Evolutionary conservation across 2,329 filamentous ascomycete genomes (phyloP), one percentile per base, ranked within the genome.

Genomic region (Penicillium sp.): DNA sequence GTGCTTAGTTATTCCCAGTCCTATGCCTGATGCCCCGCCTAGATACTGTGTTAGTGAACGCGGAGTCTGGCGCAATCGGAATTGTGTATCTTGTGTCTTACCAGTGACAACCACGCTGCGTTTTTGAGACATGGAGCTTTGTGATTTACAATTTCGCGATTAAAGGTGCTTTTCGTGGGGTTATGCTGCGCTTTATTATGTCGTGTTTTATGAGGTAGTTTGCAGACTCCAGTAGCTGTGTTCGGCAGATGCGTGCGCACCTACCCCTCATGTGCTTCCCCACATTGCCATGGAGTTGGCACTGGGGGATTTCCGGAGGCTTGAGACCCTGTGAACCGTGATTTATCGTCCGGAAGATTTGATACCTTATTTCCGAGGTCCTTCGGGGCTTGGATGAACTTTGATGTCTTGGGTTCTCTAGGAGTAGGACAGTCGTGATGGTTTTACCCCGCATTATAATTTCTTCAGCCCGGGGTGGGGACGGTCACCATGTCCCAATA

Each of bases 11-110:
- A 75, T 72, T 26, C 65, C 72, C 3, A 74, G 66, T 26, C 73
- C 73, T 49, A 75, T 75, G 11, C 73, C 72, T 16, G 71, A 74
- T 19, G 73, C 73, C 31, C 72, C 73, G 42, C 72, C 72, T 70
- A 44, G 26, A 39, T 39, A 19, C n/a, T 10, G 16, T 10, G 7
- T 39, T 11, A 39, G n/a, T 19, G 4, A 9, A 4, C 8, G 8
- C 8, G 8, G 7, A 19, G 3, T 39, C 31, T 39, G 35, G 16
- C 11, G 35, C 6, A 3, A 14, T 37, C 3, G 35, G 35, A 3
- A n/a, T 39, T 11, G 35, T 33, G 31, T 33, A 16, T 16, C 5
- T 1, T 10, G 7, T 39, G 3, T 39, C n/a, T 3, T 43, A 52
- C 49, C 21, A 22, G 8, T 45, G 8, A 50, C n/a, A 19, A 47